These are phyloP conservation scores for Bullera alba DNA, from an alignment of 768 basidiomycete genomes.

Conservation along the genomic window DNA sequence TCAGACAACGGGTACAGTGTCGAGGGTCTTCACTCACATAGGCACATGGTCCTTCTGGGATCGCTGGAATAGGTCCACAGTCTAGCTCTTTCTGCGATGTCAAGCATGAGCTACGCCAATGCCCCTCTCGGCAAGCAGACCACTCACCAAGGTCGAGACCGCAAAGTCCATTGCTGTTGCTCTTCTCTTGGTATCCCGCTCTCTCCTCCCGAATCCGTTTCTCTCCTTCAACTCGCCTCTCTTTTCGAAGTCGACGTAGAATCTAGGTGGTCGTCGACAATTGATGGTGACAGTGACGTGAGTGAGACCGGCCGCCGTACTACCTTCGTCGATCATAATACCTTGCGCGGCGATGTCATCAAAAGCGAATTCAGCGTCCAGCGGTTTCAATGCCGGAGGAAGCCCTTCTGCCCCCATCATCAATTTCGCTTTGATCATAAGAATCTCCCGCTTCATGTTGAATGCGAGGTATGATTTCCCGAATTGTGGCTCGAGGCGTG, in stretches of 20 bases:
- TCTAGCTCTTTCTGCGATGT: constrained; percentile 24
- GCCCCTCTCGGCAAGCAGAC: background rate
- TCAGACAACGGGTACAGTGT: background rate
- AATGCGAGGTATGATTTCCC: constrained; percentile 30
- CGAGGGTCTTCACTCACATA: constrained; percentile 34
- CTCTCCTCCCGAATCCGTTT: background rate
- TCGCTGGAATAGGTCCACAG: constrained; percentile 28
- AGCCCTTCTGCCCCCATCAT: constrained; percentile 6
- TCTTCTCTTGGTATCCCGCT: constrained; percentile 9
- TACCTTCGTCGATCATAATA: constrained; percentile 11
- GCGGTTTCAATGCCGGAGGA: constrained; percentile 25
- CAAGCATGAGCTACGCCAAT: background rate
- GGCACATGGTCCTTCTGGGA: constrained; percentile 34
- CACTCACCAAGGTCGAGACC: constrained; percentile 17
- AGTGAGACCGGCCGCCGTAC: background rate
- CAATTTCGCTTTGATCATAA: constrained; percentile 23
- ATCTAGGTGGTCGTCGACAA: constrained; percentile 34
- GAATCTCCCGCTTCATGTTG: constrained; percentile 24
- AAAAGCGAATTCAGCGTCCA: constrained; percentile 36
- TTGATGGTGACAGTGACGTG: constrained; percentile 34
- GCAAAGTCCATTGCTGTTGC: constrained; percentile 40
- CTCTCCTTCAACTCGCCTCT: constrained; percentile 6
- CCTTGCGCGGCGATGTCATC: constrained; percentile 38
- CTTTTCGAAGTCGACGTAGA: constrained; percentile 26
- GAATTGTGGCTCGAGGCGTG: too few relatives aligned